Evolutionary conservation across 768 basidiomycete species (phyloP), one percentile per base, ranked within the genome.

Genomic region (Thelephora ganbajun): DNA sequence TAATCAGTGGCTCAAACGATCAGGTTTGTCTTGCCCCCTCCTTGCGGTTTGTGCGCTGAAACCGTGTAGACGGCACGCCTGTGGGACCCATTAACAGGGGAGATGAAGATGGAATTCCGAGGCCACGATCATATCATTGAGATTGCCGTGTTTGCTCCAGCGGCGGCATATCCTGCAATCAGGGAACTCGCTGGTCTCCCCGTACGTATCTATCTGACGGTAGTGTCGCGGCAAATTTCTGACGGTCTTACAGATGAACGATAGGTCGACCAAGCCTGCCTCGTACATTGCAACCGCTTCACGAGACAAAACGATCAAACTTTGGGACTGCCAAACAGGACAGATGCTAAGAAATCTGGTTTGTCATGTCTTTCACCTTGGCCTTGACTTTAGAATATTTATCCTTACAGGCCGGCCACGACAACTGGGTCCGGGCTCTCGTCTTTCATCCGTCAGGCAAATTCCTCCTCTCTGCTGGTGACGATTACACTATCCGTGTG

Each of bases 401-500:
- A n/a, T 22, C 34, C 26, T 14, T 34, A 13, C 57, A 83, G 77
- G 69, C 74, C 34, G 84, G 84, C 11, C 83, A 94, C 58, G 88
- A 92, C 62, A 89, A 90, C 56, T 94, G 91, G 91, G 72, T 94
- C 45, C 79, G 88, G 48, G 84, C 80, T 0, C 70, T 94, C 39
- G 78, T 84, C 14, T 93, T 93, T 68, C 91, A 93, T 63, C 91
- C 91, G 0, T 77, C 77, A 9, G 91, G 91, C 13, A 92, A 92
- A 62, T 83, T 79, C 61, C 75, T 94, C 11, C 70, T 94, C n/a
- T 91, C 89, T 7, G 87, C 84, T 3, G 85, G 87, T 11, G 91
- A 94, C 61, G 91, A 94, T 69, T 87, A 91, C 64, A 87, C 87
- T 9, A 77, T 93, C 54, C 79, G 87, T 7, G 74, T 93, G 7